Evolutionary conservation across 257 asterid species (phyloP), one percentile per base, ranked within the genome.

Genomic region (Linderniella brevidens): DNA sequence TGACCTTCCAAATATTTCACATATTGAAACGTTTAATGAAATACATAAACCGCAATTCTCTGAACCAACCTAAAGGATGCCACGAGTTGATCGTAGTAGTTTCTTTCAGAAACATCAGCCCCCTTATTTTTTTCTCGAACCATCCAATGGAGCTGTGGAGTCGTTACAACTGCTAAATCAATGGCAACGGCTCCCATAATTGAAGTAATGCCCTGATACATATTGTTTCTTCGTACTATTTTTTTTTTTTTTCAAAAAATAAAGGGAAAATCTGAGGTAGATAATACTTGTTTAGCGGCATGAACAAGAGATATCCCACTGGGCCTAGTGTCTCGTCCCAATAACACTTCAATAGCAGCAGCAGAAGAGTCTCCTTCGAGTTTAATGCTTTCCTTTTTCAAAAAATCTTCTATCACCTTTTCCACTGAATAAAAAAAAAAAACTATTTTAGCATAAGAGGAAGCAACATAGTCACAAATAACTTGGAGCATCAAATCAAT

Each of bases 111-210:
- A 53, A 93, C 83, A 65, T 77, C 77, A 53, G 64, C 17, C 55
- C 93, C 83, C 35, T 74, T 81, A 62, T 85, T 90, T 70, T 55
- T 71, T 9, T 70, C 79, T 59, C 82, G 88, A 59, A 90, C 94
- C 93, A 85, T 78, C 98, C 98, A 90, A 53, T 90, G 98, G 50
- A 90, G 82, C 56, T 81, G 96, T 58, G 98, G 94, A 48, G 96
- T 85, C 45, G 93, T 90, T 53, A 85, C 59, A 48, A 90, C 59
- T 65, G 93, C 94, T 75, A 76, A 65, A 55, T 81, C 92, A 13
- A 46, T 59, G 48, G 72, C 74, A 68, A 49, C 53, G 64, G 79
- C 80, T 62, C 87, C 77, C 55, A 68, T 35, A 50, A 90, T 61
- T 59, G 93, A 75, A 69, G 66, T 41, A 48, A 81, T 69, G 63